Evolutionary conservation across 2,329 filamentous ascomycete genomes (phyloP).

Genomic region (Apiospora hydei): DNA sequence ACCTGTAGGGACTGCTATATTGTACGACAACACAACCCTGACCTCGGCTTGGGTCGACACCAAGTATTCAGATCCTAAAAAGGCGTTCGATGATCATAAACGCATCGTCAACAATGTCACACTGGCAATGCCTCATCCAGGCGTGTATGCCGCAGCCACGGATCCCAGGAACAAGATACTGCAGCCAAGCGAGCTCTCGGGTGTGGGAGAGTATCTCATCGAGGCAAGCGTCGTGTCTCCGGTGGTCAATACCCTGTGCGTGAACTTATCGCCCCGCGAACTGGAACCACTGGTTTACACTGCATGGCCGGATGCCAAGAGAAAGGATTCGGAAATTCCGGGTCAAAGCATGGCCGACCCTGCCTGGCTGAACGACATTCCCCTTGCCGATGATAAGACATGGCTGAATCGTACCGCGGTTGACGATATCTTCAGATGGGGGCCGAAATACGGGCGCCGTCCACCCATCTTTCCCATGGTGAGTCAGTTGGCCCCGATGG

Average conservation of each 20-base stretch:
- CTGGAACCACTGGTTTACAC: constrained; percentile 71
- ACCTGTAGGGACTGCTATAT: constrained; percentile 66
- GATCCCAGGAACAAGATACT: constrained; percentile 69
- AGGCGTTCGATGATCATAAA: constrained; percentile 54
- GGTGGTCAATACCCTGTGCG: constrained; percentile 75
- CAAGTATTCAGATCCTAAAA: constrained; percentile 58
- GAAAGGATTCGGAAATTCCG: constrained; percentile 42
- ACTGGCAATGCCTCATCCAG: constrained; percentile 78
- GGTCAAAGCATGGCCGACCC: constrained; percentile 43
- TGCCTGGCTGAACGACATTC: constrained; percentile 50
- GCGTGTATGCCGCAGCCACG: constrained; percentile 69
- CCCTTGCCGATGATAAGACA: constrained; percentile 39
- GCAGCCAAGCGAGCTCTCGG: constrained; percentile 70
- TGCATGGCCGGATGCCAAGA: constrained; percentile 59
- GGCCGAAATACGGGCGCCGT: constrained; percentile 54
- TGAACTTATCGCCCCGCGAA: constrained; percentile 66
- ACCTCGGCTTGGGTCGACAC: constrained; percentile 72
- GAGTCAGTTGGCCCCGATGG: constrained; percentile 44
- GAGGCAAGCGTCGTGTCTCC: constrained; percentile 75
- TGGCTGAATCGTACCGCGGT: constrained; percentile 66
- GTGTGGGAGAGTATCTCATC: constrained; percentile 73
- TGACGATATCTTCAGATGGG: constrained; percentile 76
- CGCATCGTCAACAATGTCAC: constrained; percentile 79
- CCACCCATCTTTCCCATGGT: constrained; percentile 61
- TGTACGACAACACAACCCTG: constrained; percentile 78